These are phyloP conservation scores for Petunia hybrid DNA, from an alignment of 305 asterid species.

Conservation along the genomic window DNA sequence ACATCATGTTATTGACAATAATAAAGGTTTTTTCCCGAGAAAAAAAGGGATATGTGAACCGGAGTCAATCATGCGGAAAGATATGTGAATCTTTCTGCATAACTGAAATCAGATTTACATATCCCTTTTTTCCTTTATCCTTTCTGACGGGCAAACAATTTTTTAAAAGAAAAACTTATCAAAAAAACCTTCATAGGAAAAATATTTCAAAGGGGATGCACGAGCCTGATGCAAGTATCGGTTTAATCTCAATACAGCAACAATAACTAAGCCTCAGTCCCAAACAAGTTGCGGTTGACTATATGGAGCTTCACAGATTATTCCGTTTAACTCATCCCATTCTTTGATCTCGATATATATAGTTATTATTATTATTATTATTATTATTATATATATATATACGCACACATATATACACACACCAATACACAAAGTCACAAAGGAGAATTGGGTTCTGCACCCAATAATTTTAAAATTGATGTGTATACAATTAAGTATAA, in stretches of 20 bases:
- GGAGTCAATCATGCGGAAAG: neutral
- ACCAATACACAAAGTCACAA: neutral
- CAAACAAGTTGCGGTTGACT: no score
- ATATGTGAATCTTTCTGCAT: neutral
- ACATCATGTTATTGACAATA: neutral
- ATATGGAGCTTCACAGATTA: no score
- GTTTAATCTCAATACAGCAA: no score
- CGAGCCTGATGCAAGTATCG: constrained; percentile 8
- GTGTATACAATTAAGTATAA: neutral
- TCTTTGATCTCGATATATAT: no score
- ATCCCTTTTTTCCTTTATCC: neutral
- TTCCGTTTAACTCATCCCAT: no score
- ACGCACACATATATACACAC: no score
- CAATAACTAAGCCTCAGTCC: no score
- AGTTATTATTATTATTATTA: neutral
- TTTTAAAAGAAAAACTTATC: neutral
- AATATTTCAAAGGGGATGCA: neutral
- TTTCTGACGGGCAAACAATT: neutral
- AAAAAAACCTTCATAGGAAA: neutral
- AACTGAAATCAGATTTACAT: neutral
- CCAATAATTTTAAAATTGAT: neutral
- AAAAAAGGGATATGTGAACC: neutral
- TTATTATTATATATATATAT: no score
- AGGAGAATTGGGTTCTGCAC: constrained; percentile 3
- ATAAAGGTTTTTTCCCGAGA: neutral